Base-by-base conservation (phyloP, 306 rosid species). In the Gastrolobium villosum region DNA sequence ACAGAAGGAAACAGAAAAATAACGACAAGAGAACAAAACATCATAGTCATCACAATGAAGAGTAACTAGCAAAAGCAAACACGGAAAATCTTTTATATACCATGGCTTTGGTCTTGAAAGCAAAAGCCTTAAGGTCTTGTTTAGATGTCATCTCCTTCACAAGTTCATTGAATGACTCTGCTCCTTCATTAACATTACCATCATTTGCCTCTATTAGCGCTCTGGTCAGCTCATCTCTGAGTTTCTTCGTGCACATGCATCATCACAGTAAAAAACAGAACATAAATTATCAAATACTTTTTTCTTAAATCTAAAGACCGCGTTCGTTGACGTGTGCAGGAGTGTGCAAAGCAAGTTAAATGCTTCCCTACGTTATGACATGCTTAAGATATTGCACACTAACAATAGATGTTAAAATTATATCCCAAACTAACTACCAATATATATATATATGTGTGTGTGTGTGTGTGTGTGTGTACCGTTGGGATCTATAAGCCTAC, bases 61-160 rank as follows among this genome's bases (percentile, higher is more conserved):
- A 59, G 64, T 45, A 54, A 48, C 72, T 10, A 57, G 44, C 39
- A 74, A 57, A 81, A 48, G 20, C 41, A 66, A 48, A 30, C 1
- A 26, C 13, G 49, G 11, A 37, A 57, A 49, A 40, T n/a, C 2
- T 4, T 32, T 44, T n/a, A 41, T 44, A 68, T 87, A 94, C 98
- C 98, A 89, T 86, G 62, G 96, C 93, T 83, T 92, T 94, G 72
- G 92, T 94, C 91, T 84, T 86, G 85, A 89, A 92, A 74, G 93
- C 98, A 84, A 94, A 94, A 50, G 90, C 88, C 75, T 84, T 87
- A 34, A 94, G 81, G 83, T 94, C 97, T 66, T 86, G 92, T 31
- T 82, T 89, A 5, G 90, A 83, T 28, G 61, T 69, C 89, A 92
- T 80, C 65, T 90, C 97, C 72, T 79, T 87, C 56, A 94, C 94